Percentiles rank a stretch among this genome's conserved stretches.
Conservation (phyloP, 306 rosid genomes). For the Vigna radiata region DNA sequence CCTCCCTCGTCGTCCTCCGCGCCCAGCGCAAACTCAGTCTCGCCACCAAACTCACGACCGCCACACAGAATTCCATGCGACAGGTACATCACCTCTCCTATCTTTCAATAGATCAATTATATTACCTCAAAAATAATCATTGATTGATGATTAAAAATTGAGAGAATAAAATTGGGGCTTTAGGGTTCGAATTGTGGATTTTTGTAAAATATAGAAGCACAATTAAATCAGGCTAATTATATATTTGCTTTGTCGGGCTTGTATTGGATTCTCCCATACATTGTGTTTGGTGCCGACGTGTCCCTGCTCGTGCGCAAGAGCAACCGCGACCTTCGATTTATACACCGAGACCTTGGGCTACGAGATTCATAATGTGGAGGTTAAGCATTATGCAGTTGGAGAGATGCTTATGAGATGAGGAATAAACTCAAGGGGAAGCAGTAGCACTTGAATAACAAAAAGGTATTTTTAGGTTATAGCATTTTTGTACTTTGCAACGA, state of each 20-base stretch:
- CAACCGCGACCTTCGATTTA: slow-evolving; percentile 83
- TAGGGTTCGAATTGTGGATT: too few species aligned
- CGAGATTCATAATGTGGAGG: slow-evolving; percentile 92
- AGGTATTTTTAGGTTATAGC: too few species aligned
- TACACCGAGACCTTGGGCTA: slow-evolving; percentile 86
- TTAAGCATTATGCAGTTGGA: slow-evolving; percentile 93
- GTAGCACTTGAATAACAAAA: slow-evolving; percentile 8
- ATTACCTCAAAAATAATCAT: too few species aligned
- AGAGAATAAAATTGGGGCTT: too few species aligned
- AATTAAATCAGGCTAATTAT: too few species aligned
- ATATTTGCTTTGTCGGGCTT: background rate
- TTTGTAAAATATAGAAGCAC: too few species aligned
- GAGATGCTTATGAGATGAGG: slow-evolving; percentile 98
- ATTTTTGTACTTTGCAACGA: too few species aligned
- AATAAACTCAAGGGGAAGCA: slow-evolving; percentile 92
- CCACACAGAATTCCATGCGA: slow-evolving; percentile 96
- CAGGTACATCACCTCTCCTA: slow-evolving; percentile 24
- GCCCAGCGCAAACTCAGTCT: slow-evolving; percentile 91
- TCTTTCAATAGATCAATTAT: background rate
- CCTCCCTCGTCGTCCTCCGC: slow-evolving; percentile 94
- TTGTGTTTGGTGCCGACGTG: slow-evolving; percentile 85
- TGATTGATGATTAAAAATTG: too few species aligned
- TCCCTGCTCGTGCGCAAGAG: slow-evolving; percentile 95
- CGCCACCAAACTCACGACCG: slow-evolving; percentile 97
- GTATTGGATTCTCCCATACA: slow-evolving; percentile 24